These are phyloP conservation scores for Seiridium cupressi DNA, from an alignment of 2,329 filamentous ascomycete genomes.

Conservation along the genomic window DNA sequence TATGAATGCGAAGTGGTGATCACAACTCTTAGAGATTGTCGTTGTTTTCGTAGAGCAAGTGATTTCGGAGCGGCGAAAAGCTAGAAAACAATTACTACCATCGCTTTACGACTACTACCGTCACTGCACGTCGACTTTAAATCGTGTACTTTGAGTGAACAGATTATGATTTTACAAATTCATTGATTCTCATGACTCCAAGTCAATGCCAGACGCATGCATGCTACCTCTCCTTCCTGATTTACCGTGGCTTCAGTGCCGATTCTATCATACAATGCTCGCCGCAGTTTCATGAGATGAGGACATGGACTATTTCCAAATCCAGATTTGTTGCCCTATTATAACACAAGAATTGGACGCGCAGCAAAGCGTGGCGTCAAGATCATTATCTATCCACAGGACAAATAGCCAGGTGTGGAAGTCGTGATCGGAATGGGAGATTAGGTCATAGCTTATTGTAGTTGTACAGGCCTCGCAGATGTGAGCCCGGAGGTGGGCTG, in stretches of 20 bases:
- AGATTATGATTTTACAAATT: not conserved
- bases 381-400: too few species aligned
- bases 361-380: not conserved
- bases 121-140: too few species aligned
- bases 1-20: too few species aligned
- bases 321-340: not conserved
- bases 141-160: not conserved
- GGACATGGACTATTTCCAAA: not conserved
- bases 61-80: too few species aligned
- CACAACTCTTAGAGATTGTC: too few species aligned
- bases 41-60: too few species aligned
- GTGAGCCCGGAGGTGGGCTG: not conserved
- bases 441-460: not conserved
- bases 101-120: too few species aligned
- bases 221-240: conserved; percentile 1
- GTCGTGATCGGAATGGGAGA: not conserved
- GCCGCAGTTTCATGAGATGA: conserved; percentile 6
- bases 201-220: conserved; percentile 5
- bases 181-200: conserved; percentile 8
- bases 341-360: conserved; percentile 1
- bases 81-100: too few species aligned
- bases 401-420: too few species aligned
- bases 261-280: conserved; percentile 8
- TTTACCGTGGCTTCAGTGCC: conserved; percentile 5
- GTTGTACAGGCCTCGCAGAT: not conserved